Conservation (phyloP, 352 stramenopile species). For the Phytophthora uliginosa region DNA sequence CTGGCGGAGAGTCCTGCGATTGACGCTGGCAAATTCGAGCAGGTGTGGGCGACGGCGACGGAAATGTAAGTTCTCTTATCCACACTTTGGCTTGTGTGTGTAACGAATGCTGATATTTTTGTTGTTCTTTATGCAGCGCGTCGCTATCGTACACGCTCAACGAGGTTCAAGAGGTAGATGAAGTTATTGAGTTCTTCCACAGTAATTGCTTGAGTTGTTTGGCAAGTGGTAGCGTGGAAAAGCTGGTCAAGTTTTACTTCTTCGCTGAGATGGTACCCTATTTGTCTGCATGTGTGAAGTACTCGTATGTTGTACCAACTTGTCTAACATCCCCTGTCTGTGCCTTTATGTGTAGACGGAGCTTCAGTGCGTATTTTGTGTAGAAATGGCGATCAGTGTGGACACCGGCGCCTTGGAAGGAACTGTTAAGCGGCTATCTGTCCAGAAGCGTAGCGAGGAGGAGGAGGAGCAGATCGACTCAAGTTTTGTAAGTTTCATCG, state of each 20-base stretch:
- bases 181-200: conserved; percentile 80
- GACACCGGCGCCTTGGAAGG: conserved; percentile 62
- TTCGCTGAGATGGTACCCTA: conserved; percentile 82
- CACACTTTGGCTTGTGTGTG: neutral
- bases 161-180: conserved; percentile 75
- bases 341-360: conserved; percentile 51
- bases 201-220: conserved; percentile 82
- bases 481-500: conserved; percentile 90
- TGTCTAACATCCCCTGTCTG: neutral
- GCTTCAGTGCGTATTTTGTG: conserved; percentile 84
- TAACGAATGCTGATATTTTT: conserved; percentile 8
- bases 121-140: conserved; percentile 44
- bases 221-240: conserved; percentile 77
- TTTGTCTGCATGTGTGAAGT: neutral
- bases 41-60: conserved; percentile 75
- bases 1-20: conserved; percentile 67
- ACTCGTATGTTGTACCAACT: neutral
- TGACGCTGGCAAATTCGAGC: conserved; percentile 82
- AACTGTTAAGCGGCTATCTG: conserved; percentile 79
- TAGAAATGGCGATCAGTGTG: conserved; percentile 81
- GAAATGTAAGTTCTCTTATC: conserved; percentile 70
- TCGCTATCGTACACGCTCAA: conserved; percentile 58
- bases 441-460: conserved; percentile 63
- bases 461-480: conserved; percentile 85
- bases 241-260: conserved; percentile 91